phyloP scores from a whole-genome alignment of 75 land plant species.

The Larix kaempferi region DNA sequence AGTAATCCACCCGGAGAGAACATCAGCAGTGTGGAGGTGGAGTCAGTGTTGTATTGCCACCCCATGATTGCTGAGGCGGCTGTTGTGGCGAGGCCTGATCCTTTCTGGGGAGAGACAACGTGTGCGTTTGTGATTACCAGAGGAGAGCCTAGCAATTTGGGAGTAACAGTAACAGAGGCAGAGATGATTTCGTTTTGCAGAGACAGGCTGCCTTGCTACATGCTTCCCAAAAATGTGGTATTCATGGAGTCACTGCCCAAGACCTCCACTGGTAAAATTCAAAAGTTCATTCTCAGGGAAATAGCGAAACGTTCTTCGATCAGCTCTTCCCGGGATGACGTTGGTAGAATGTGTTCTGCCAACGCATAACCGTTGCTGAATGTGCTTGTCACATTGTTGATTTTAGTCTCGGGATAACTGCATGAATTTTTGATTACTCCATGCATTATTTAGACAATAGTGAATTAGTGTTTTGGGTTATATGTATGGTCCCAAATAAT shows the following conservation, averaged over 20 bases:
- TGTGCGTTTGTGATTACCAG: constrained; percentile 67
- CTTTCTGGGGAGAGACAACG: constrained; percentile 87
- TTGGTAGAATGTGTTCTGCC: no score
- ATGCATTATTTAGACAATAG: no score
- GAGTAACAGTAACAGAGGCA: constrained; percentile 7
- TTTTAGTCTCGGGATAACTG: no score
- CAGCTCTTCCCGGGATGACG: no score
- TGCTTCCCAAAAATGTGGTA: constrained; percentile 72
- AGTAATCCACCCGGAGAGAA: constrained; percentile 77
- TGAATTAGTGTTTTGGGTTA: no score
- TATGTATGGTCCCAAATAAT: no score
- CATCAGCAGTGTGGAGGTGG: constrained; percentile 79
- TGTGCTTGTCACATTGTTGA: no score
- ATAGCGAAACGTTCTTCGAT: constrained; percentile 20
- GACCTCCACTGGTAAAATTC: constrained; percentile 81
- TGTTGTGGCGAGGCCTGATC: constrained; percentile 82
- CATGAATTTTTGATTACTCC: no score
- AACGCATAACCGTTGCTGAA: no score
- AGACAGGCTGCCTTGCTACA: constrained; percentile 49
- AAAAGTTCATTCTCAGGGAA: constrained; percentile 69
- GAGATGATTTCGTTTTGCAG: constrained; percentile 54
- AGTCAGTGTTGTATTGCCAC: constrained; percentile 64
- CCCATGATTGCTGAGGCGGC: constrained; percentile 74
- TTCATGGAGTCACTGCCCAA: constrained; percentile 69
- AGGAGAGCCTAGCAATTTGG: no score